These are phyloP conservation scores for Rhizopogon parksii DNA, from an alignment of 1,284 basidiomycete genomes.

Conservation along the genomic window DNA sequence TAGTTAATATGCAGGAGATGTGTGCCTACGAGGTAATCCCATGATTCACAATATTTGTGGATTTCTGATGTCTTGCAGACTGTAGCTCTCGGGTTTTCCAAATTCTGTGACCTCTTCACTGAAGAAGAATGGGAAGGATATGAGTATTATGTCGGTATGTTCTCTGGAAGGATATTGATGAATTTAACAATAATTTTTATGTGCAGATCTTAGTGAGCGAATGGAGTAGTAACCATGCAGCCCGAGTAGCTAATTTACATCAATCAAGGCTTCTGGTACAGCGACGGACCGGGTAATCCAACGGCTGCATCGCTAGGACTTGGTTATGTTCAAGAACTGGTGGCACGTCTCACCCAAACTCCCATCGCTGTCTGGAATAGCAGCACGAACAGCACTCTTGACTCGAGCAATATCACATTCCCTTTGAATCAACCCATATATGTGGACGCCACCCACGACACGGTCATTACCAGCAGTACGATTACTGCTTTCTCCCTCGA, in stretches of 20 bases:
- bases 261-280: conserved; percentile 42
- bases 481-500: neutral
- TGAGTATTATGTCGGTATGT: conserved; percentile 42
- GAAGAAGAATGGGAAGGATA: conserved; percentile 62
- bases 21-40: conserved; percentile 51
- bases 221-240: neutral
- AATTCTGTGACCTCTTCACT: conserved; percentile 53
- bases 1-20: conserved; percentile 42
- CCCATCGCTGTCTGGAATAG: conserved; percentile 45
- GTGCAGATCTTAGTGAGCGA: conserved; percentile 25
- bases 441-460: conserved; percentile 51
- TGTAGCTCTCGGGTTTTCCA: conserved; percentile 55
- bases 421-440: conserved; percentile 55
- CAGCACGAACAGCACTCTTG: conserved; percentile 51
- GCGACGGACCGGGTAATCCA: conserved; percentile 48
- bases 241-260: neutral
- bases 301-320: conserved; percentile 52
- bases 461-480: conserved; percentile 35
- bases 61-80: conserved; percentile 34
- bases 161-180: neutral
- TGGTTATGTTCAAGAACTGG: conserved; percentile 56
- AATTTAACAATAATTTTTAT: neutral
- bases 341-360: conserved; percentile 43
- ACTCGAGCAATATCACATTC: conserved; percentile 47
- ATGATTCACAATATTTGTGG: neutral